Conservation (phyloP, 139 green algal species). For the Coelastrella sp. region DNA sequence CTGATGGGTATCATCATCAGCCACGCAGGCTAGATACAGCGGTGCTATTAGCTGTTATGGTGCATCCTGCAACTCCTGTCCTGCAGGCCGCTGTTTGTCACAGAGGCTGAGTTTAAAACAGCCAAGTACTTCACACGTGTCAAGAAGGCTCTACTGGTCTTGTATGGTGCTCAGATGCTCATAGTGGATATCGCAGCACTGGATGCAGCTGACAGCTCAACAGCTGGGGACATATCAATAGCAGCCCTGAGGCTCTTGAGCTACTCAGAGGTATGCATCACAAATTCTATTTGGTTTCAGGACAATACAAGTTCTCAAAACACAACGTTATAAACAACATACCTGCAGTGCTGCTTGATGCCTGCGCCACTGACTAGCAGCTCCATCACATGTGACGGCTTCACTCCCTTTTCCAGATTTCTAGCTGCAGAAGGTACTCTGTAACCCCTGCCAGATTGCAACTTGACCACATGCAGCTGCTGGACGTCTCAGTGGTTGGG, state of each 20-base stretch:
- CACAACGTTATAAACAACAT: too few relatives aligned
- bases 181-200: slow-evolving; percentile 3
- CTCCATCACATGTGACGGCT: too few relatives aligned
- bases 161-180: background rate
- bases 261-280: background rate
- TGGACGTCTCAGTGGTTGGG: slow-evolving; percentile 9
- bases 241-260: slow-evolving; percentile 6
- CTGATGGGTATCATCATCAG: too few relatives aligned
- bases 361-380: too few relatives aligned
- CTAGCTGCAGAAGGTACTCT: too few relatives aligned
- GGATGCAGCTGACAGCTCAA: slow-evolving; percentile 26
- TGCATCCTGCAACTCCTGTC: background rate
- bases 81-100: slow-evolving; percentile 33
- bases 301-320: too few relatives aligned
- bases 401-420: too few relatives aligned
- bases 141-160: slow-evolving; percentile 27
- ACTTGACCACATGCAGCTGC: background rate
- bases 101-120: slow-evolving; percentile 30
- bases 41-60: background rate
- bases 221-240: background rate
- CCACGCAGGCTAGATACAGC: background rate
- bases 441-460: too few relatives aligned
- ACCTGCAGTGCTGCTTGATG: too few relatives aligned
- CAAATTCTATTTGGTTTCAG: background rate
- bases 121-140: slow-evolving; percentile 16